These are phyloP conservation scores for Penstemon newberryi DNA, from an alignment of 257 asterid genomes.

Conservation along the genomic window DNA sequence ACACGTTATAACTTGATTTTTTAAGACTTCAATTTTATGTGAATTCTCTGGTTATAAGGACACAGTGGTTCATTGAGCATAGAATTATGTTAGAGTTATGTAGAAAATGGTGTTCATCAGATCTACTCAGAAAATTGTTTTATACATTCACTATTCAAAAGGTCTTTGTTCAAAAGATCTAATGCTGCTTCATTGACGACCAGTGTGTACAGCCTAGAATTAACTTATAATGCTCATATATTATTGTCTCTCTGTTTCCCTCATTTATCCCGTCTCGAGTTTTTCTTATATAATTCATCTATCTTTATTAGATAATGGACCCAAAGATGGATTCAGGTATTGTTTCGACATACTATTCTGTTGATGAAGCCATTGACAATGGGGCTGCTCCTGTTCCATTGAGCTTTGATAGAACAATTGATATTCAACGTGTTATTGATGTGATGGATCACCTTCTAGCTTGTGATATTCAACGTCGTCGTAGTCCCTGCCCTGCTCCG, in stretches of 20 bases:
- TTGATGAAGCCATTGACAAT: conserved; percentile 94
- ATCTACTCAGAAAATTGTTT: conserved; percentile 1
- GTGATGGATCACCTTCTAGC: conserved; percentile 94
- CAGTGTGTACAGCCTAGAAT: neutral
- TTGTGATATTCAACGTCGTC: too few relatives aligned
- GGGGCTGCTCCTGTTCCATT: conserved; percentile 98
- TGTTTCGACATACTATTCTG: conserved; percentile 83
- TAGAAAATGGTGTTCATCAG: conserved; percentile 14
- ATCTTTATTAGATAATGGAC: conserved; percentile 82
- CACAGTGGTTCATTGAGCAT: neutral
- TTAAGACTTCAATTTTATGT: neutral
- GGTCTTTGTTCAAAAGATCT: neutral
- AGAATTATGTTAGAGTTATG: too few relatives aligned
- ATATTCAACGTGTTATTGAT: conserved; percentile 67
- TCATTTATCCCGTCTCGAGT: conserved; percentile 21
- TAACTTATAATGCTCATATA: conserved; percentile 5
- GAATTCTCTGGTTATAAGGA: conserved; percentile 3
- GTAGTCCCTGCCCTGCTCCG: too few relatives aligned
- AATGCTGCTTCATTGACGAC: neutral
- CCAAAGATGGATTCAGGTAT: conserved; percentile 99
- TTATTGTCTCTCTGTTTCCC: conserved; percentile 13
- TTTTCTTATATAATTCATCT: conserved; percentile 30
- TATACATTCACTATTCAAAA: neutral
- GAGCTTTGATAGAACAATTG: conserved; percentile 77
- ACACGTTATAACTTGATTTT: neutral